Conservation (phyloP, 257 asterid genomes). For the Solanum ahanhuiri region DNA sequence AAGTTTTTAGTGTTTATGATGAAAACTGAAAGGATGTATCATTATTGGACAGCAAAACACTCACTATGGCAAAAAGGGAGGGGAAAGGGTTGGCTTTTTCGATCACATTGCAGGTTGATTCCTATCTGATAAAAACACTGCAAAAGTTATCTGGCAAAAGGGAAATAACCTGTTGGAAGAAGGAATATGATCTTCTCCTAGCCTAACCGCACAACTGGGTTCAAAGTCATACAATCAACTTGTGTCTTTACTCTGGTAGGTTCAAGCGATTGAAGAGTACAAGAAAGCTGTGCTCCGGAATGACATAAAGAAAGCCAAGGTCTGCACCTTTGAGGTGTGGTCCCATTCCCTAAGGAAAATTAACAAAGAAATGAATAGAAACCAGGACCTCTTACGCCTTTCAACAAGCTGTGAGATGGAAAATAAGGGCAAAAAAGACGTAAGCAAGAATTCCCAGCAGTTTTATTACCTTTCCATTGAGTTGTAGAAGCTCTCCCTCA, state of each 20-base stretch:
- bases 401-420: background rate
- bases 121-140: background rate
- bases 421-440: background rate
- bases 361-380: background rate
- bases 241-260: conserved; percentile 50
- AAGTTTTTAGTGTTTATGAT: background rate
- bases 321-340: conserved; percentile 84
- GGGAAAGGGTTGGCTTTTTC: background rate
- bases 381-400: background rate
- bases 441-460: background rate
- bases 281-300: conserved; percentile 88
- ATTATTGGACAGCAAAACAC: background rate
- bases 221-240: background rate
- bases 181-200: background rate
- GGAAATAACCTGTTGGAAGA: background rate
- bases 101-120: background rate
- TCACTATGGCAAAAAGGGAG: background rate
- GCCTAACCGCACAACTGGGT: background rate
- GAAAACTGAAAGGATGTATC: background rate
- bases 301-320: conserved; percentile 80
- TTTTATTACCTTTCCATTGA: conserved; percentile 69
- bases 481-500: conserved; percentile 88
- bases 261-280: conserved; percentile 85
- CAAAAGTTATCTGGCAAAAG: background rate
- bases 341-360: conserved; percentile 54